phyloP scores from a whole-genome alignment of 306 rosid species.

The Prunus campanulata region DNA sequence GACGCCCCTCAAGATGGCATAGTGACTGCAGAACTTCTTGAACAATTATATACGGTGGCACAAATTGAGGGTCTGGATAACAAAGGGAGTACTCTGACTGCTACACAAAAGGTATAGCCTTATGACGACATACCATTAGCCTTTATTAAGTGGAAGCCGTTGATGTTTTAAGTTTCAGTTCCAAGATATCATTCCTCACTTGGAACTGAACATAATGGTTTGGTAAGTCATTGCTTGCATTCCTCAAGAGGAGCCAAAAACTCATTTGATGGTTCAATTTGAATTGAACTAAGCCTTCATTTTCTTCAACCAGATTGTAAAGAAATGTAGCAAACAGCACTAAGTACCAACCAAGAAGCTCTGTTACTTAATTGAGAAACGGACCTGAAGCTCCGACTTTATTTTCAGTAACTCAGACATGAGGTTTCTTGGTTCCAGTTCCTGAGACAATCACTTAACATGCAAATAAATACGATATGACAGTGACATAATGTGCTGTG shows the following conservation, averaged over 20 bases:
- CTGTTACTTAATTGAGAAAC: neutral
- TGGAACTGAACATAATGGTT: neutral
- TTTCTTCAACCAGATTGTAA: too few relatives aligned
- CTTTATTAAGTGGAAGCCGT: neutral
- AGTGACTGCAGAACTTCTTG: slow-evolving; percentile 76
- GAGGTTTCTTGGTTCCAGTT: neutral
- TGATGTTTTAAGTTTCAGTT: neutral
- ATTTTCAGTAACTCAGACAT: neutral
- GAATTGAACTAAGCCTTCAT: neutral
- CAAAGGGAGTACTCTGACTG: slow-evolving; percentile 19
- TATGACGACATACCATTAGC: neutral
- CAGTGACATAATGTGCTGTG: neutral
- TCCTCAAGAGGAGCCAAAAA: neutral
- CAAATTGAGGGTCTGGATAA: slow-evolving; percentile 25
- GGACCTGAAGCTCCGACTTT: neutral
- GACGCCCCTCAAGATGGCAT: slow-evolving; percentile 81
- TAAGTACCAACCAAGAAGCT: neutral
- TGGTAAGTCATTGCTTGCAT: neutral
- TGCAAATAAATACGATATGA: neutral
- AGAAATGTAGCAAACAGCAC: too few relatives aligned
- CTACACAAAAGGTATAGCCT: slow-evolving; percentile 43
- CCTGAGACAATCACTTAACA: neutral
- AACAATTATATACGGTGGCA: slow-evolving; percentile 42
- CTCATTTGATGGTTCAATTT: neutral
- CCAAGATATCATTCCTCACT: neutral